Evolutionary conservation across 2,329 filamentous ascomycete genomes (phyloP), one percentile per base, ranked within the genome.

Genomic region (Chaetoscypha palmicola): DNA sequence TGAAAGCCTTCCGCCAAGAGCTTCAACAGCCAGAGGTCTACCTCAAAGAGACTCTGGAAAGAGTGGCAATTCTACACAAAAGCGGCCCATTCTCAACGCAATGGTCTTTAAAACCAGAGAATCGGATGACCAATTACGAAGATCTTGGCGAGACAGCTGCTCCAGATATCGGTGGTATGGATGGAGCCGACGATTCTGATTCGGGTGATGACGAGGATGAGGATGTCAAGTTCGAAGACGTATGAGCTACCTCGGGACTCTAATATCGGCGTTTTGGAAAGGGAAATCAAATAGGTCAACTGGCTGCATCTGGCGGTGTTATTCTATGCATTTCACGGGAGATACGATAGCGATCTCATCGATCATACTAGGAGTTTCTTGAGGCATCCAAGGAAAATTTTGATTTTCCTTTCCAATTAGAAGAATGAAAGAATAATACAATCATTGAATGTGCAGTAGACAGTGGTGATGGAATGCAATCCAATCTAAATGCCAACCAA

Each of bases 21-120:
- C 77, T 94, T 30, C 77, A 82, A 47, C 92, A 98, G 66, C 92
- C 92, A 1, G 92, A 97, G 62, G 81, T 84, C n/a, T 97, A 90
- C 64, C 77, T 98, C 49, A 88, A 91, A 43, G 79, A 92, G 61
- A 83, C 82, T 1, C 68, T 98, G 54, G 84, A 90, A 50, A 81
- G 88, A 59, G 78, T 97, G 47, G 91, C 88, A 0, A 78, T 85
- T 16, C 68, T 95, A 48, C 82, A 94, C 62, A 86, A 89, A 64
- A 83, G 80, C 36, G 91, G 91, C 20, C 76, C 80, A 2, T 95
- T 94, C 61, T 83, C 86, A 40, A 91, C 89, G 62, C 82, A 83
- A 54, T 97, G 89, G 81, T 83, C 83, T 55, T 68, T 96, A 45
- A 87, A 83, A 62, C 72, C 77, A 2, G 83, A 88, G 60, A 83